Evolutionary conservation across 176 grass and related monocot species (phyloP), one percentile per base, ranked within the genome.

Genomic region (Oryza australiensis): DNA sequence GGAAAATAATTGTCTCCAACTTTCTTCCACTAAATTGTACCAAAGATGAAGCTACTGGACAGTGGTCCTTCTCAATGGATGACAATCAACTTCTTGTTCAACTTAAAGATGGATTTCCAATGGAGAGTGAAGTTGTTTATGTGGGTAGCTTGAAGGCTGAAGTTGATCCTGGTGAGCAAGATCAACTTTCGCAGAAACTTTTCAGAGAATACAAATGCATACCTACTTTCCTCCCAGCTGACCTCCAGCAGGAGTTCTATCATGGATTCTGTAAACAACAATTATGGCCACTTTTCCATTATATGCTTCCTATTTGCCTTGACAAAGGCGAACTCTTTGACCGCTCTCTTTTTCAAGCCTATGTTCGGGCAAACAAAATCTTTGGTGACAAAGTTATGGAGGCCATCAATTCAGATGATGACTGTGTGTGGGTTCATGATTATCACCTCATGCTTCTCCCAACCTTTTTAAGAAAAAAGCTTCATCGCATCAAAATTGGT

Each of bases 361-460:
- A 97, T 41, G 80, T 93, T 3, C 67, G 81, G 2, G 91, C 88
- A 33, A 97, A 93, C 86, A 97, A 89, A 86, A 87, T 85, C 40
- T 97, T 97, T 83, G 62, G 88, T 14, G 94, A 97, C 72, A 97
- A 91, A 65, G 71, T 93, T 79, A 80, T 97, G 70, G 94, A 97
- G 86, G 91, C 75, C 57, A 78, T 97, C 84, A 97, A 89, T 82
- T 91, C 86, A 8, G 88, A 93, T 83, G 83, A 91, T 70, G 94
- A 97, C 60, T 93, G 81, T 77, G 88, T 97, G 13, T 97, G 94
- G 94, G 79, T 97, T 66, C 94, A 97, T 87, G 94, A 97, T 82
- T 97, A 97, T 76, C 91, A 93, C 75, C 91, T 97, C 41, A 97
- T 97, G 94, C 90, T 93, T 82, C 73, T 97, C 5, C 90, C 90